Evolutionary conservation across 768 basidiomycete genomes (phyloP), one percentile per base, ranked within the genome.

Genomic region (Mrakia blollopis): DNA sequence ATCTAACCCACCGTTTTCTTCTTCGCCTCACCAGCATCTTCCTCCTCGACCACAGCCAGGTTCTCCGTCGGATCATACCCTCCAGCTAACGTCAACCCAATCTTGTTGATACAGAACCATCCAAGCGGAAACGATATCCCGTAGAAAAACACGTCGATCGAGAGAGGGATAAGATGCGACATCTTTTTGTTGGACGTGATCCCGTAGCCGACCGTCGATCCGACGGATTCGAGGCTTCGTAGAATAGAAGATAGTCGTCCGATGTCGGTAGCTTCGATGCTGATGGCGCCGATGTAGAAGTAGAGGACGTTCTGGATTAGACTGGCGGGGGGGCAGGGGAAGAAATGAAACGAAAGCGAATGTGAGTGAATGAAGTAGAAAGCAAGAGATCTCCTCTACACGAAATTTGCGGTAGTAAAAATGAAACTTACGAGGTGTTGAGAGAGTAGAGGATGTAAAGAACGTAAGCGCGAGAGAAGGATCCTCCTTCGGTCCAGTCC

Each of bases 171-270:
- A 5, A 71, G 60, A 30, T 77, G 71, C 0, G 68, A 41, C 6
- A 80, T 39, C n/a, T 44, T 73, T 77, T 79, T 75, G 7, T 67
- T 62, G 3, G 71, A 25, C 32, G 72, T 75, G 52, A 79, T 35
- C 0, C 76, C 80, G 68, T 77, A 79, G 0, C 72, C 79, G 16
- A 72, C 72, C 4, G 79, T 77, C 0, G 77, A 68, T 0, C 76
- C 76, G 14, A 73, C 77, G 0, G 50, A 60, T 41, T 80, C 80
- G 60, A 78, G 63, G 0, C 77, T 75, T 3, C 80, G 78, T 1
- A 80, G 77, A 75, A 79, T 68, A 7, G 77, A 78, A 0, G 75
- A 77, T 9, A 80, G 75, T 11, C 78, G 76, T 25, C 79, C 65
- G 47, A 80, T 70, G 75, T 79, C 79, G 11, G 30, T 7, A 0